Evolutionary conservation across 2,329 filamentous ascomycete genomes (phyloP).

Genomic region (Mycocentrospora acerina): DNA sequence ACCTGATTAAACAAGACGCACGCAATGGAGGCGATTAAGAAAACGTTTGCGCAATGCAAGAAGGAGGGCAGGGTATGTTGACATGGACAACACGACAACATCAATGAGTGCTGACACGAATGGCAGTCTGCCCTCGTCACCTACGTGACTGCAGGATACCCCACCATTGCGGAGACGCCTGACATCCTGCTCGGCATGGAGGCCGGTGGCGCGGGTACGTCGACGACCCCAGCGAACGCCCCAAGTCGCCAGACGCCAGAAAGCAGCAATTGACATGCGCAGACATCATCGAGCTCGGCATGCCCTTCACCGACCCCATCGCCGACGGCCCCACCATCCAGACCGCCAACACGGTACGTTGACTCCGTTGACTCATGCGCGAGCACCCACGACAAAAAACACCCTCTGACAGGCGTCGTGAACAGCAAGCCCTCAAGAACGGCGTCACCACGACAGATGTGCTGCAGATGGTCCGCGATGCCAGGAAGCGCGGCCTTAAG

Average conservation of each 20-base stretch:
- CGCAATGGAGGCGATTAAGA: slow-evolving; percentile 51
- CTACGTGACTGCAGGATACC: slow-evolving; percentile 94
- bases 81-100: background rate
- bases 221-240: slow-evolving; percentile 3
- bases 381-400: slow-evolving; percentile 2
- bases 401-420: slow-evolving; percentile 14
- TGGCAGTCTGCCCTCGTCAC: slow-evolving; percentile 80
- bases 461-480: slow-evolving; percentile 80
- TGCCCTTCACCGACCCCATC: slow-evolving; percentile 97
- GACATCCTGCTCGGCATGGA: slow-evolving; percentile 87
- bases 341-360: slow-evolving; percentile 78
- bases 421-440: slow-evolving; percentile 73
- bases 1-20: no score
- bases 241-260: background rate
- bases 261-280: slow-evolving; percentile 18
- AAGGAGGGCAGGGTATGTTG: slow-evolving; percentile 48
- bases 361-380: slow-evolving; percentile 36
- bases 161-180: slow-evolving; percentile 76
- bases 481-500: slow-evolving; percentile 73
- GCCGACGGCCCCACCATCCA: slow-evolving; percentile 97
- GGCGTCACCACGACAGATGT: slow-evolving; percentile 80
- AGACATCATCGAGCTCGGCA: slow-evolving; percentile 94
- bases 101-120: slow-evolving; percentile 8
- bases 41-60: slow-evolving; percentile 54
- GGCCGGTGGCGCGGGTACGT: slow-evolving; percentile 81